These are phyloP conservation scores for Dioscorea dumetorum DNA, from an alignment of 106 monocot genomes.

Conservation along the genomic window DNA sequence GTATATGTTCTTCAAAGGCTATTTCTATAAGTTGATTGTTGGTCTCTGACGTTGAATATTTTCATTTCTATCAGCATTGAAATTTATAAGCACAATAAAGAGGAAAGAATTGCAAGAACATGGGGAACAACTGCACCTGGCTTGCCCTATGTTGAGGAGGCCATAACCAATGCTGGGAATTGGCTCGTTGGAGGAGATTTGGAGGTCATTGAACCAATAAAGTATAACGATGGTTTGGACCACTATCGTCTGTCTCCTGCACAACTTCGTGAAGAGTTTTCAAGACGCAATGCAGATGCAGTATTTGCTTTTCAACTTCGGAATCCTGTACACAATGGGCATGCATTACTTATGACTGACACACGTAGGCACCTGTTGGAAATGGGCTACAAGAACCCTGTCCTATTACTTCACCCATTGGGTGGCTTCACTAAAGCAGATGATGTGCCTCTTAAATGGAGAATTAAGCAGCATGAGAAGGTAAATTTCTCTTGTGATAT, in stretches of 20 bases:
- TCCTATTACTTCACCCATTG: conserved; percentile 79
- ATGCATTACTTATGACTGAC: conserved; percentile 92
- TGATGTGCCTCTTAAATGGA: conserved; percentile 91
- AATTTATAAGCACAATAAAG: conserved; percentile 89
- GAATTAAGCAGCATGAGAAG: conserved; percentile 98
- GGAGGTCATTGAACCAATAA: conserved; percentile 83
- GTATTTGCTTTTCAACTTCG: conserved; percentile 98
- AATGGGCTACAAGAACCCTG: conserved; percentile 89
- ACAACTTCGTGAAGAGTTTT: conserved; percentile 75
- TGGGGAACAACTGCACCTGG: conserved; percentile 91
- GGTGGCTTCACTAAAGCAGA: conserved; percentile 95
- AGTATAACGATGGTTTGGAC: conserved; percentile 89
- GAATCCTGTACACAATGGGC: conserved; percentile 95
- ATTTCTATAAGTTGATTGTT: too few relatives aligned
- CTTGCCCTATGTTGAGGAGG: conserved; percentile 74
- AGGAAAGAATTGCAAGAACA: conserved; percentile 93
- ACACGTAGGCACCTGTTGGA: conserved; percentile 72
- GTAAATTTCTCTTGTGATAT: conserved; percentile 14
- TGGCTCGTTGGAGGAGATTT: conserved; percentile 91
- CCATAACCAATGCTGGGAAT: conserved; percentile 71
- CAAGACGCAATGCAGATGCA: conserved; percentile 80
- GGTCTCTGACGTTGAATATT: too few relatives aligned
- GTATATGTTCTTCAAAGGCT: too few relatives aligned
- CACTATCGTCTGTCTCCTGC: conserved; percentile 80
- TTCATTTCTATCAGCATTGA: conserved; percentile 58